These are phyloP conservation scores for Saraca asoca DNA, from an alignment of 331 rosid species.

Conservation along the genomic window DNA sequence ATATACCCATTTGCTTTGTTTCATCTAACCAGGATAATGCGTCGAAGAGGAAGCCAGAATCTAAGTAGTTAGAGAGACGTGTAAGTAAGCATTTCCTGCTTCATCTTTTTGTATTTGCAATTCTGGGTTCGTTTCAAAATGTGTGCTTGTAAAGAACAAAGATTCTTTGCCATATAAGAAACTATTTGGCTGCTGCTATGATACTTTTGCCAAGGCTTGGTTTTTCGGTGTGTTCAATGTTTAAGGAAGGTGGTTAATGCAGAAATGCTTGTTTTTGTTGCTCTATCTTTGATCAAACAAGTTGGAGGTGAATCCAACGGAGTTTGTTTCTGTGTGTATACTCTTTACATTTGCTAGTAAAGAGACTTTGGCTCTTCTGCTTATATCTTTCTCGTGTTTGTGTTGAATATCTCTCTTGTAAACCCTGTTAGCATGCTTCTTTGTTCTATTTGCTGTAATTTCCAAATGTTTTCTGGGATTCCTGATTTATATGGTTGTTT, in stretches of 20 bases:
- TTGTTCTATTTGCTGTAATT: slow-evolving; percentile 9
- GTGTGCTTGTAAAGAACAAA: not conserved
- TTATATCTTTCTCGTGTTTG: not conserved
- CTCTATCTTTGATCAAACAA: not conserved
- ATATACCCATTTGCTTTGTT: slow-evolving; percentile 32
- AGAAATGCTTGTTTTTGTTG: not conserved
- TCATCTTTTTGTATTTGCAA: slow-evolving; percentile 2
- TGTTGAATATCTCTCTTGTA: not conserved
- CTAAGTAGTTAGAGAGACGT: slow-evolving; percentile 8
- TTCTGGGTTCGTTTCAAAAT: slow-evolving; percentile 10
- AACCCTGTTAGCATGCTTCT: not conserved
- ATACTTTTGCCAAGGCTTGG: not conserved
- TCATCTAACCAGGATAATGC: slow-evolving; percentile 43
- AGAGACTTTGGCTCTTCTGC: not conserved
- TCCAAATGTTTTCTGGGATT: slow-evolving; percentile 15
- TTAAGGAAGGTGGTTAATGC: slow-evolving; percentile 20
- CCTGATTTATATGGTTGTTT: not conserved
- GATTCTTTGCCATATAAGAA: slow-evolving; percentile 15
- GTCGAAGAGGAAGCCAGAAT: slow-evolving; percentile 35
- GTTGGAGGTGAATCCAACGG: not conserved
- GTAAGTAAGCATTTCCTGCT: slow-evolving; percentile 16
- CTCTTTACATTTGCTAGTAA: slow-evolving; percentile 13
- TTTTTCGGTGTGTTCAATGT: not conserved
- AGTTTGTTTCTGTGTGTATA: not conserved
- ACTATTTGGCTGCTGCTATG: slow-evolving; percentile 1